phyloP scores from a whole-genome alignment of 2,329 filamentous ascomycete species.

The Calonectria hawksworthii region DNA sequence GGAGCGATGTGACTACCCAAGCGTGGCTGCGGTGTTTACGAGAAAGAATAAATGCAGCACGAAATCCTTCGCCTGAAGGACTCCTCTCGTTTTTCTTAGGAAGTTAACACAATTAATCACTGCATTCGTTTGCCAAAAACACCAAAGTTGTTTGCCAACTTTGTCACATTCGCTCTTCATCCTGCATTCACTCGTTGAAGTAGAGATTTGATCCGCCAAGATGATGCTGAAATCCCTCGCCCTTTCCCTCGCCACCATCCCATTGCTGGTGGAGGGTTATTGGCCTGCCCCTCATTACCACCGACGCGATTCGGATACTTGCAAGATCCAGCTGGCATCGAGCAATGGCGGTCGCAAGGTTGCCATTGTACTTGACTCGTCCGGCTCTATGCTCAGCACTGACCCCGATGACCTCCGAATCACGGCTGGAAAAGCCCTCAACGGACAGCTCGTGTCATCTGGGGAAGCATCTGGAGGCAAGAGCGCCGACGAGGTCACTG shows the following conservation, averaged over 20 bases:
- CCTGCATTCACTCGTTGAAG: not conserved
- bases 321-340: not conserved
- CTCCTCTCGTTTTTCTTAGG: not conserved
- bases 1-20: not conserved
- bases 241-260: not conserved
- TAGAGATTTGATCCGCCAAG: not conserved
- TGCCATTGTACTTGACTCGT: not conserved
- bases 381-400: not conserved
- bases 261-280: not conserved
- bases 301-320: not conserved
- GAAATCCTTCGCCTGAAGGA: not conserved
- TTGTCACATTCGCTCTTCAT: not conserved
- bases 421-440: not conserved
- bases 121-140: not conserved
- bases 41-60: not conserved
- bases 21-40: not conserved
- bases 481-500: not conserved
- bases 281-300: not conserved
- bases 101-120: not conserved
- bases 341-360: not conserved
- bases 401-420: not conserved
- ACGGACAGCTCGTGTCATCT: not conserved
- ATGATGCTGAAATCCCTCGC: slow-evolving; percentile 3
- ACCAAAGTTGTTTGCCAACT: not conserved
- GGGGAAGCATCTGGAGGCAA: not conserved